These are phyloP conservation scores for Penicillium subrubescens DNA, from an alignment of 495 filamentous ascomycete genomes.

Conservation along the genomic window DNA sequence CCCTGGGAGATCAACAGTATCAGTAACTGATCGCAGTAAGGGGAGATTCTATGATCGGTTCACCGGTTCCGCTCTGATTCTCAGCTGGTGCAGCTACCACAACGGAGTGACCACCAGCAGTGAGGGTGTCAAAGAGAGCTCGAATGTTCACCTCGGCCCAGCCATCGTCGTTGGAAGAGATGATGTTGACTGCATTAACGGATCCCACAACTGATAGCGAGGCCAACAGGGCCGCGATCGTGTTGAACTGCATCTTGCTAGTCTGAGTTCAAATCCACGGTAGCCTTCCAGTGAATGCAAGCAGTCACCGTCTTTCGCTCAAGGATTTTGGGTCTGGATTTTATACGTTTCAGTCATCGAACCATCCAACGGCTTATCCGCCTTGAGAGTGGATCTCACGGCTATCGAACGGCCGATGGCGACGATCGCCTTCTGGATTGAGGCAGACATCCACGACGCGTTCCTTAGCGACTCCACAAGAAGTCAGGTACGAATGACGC, in stretches of 20 bases:
- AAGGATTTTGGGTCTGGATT: background rate
- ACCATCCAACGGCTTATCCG: background rate
- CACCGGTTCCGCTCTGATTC: conserved; percentile 64
- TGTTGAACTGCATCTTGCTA: conserved; percentile 12
- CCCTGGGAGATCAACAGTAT: conserved; percentile 33
- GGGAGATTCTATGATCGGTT: background rate
- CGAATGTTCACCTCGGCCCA: conserved; percentile 71
- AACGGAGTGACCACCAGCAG: conserved; percentile 55
- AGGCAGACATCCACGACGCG: conserved; percentile 1
- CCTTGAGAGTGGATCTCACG: background rate
- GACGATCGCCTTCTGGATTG: conserved; percentile 1
- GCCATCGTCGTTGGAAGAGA: conserved; percentile 71
- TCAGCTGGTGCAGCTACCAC: conserved; percentile 66
- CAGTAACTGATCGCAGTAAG: background rate
- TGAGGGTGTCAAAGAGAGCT: conserved; percentile 54
- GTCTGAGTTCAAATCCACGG: background rate
- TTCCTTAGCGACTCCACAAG: conserved; percentile 6
- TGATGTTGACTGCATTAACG: conserved; percentile 51
- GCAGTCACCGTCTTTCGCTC: too few species aligned
- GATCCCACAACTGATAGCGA: conserved; percentile 11
- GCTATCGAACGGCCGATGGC: background rate
- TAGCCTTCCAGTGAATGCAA: background rate
- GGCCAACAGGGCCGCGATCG: conserved; percentile 9
- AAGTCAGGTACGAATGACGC: background rate
- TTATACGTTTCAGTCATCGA: background rate